phyloP scores from a whole-genome alignment of 148 eudicot species.

The Persicaria tinctoria region DNA sequence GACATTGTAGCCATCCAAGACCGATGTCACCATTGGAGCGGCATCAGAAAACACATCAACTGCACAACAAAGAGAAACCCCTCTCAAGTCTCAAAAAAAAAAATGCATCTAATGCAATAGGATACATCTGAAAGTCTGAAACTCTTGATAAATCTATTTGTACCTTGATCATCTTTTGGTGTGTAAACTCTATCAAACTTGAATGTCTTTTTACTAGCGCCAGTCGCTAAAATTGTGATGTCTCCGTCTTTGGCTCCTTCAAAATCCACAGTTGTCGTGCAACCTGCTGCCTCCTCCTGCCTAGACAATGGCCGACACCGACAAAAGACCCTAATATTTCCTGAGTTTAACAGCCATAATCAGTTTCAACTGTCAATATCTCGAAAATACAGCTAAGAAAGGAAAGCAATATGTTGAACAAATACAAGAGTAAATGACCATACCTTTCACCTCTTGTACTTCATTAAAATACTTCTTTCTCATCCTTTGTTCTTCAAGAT shows the following conservation, averaged over 20 bases:
- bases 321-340: conserved; percentile 91
- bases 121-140: not conserved
- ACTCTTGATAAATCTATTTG: not conserved
- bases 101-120: not conserved
- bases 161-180: conserved; percentile 92
- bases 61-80: conserved; percentile 22
- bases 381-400: not conserved
- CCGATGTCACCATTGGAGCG: conserved; percentile 82
- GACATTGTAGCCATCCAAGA: conserved; percentile 90
- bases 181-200: conserved; percentile 79
- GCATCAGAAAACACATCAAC: conserved; percentile 89
- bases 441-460: conserved; percentile 91
- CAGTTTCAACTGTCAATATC: not conserved
- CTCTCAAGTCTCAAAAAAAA: not conserved
- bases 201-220: conserved; percentile 60
- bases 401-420: not conserved
- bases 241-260: conserved; percentile 87
- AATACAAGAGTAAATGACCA: conserved; percentile 7
- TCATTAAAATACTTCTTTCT: conserved; percentile 77
- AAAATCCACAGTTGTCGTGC: conserved; percentile 65
- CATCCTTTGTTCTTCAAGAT: conserved; percentile 84
- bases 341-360: conserved; percentile 29
- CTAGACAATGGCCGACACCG: conserved; percentile 83
- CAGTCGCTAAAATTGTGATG: conserved; percentile 44
- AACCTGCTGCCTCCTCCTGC: conserved; percentile 43